Evolutionary conservation across 176 grass and related monocot species (phyloP).

Genomic region (Cenchrus fungigraminus): DNA sequence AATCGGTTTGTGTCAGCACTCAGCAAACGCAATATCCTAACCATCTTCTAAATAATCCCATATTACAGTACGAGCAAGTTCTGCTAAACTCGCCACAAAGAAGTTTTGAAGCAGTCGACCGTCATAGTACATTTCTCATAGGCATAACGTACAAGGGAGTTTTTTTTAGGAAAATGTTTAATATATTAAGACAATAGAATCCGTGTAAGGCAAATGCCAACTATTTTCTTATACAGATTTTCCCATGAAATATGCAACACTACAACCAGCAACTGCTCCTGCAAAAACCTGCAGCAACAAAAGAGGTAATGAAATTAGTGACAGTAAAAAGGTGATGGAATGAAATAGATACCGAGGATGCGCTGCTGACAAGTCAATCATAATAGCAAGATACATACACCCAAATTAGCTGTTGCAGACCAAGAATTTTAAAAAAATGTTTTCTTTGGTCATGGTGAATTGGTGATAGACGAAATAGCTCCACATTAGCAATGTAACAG

Average conservation of each 20-base stretch:
- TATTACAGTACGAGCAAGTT: not conserved
- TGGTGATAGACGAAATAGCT: not conserved
- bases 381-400: not conserved
- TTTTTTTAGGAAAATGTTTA: not conserved
- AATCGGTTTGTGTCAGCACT: not conserved
- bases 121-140: not conserved
- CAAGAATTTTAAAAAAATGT: not conserved
- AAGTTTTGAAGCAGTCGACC: not conserved
- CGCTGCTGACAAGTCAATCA: not conserved
- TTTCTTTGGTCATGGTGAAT: not conserved
- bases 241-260: conserved; percentile 62
- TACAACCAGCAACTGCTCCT: conserved; percentile 81
- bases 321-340: not conserved
- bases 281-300: conserved; percentile 61
- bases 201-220: conserved; percentile 31
- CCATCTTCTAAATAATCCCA: not conserved
- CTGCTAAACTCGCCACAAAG: not conserved
- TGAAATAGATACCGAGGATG: not conserved
- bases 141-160: not conserved
- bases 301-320: conserved; percentile 5
- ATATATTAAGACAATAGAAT: conserved; percentile 27
- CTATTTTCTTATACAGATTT: conserved; percentile 62
- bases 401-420: not conserved
- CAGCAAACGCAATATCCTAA: not conserved
- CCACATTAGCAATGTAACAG: not conserved